A percentile compares a stretch with the other conserved stretches of the same genome.
Evolutionary conservation across 306 rosid species (phyloP).

Genomic region (Clitoria ternatea): DNA sequence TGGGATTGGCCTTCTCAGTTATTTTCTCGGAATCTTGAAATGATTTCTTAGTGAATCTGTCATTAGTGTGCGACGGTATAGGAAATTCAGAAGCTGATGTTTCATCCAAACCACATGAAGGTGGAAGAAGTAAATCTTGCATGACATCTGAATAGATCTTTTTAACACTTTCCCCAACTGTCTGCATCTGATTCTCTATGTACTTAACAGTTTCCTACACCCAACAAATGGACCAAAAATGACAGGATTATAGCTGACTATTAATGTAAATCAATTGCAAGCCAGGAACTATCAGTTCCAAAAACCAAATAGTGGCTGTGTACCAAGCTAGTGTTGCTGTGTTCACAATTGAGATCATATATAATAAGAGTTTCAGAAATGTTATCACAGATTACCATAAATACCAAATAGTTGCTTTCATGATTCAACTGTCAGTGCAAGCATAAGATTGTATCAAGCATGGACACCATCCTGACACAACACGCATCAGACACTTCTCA

Average conservation of each 20-base stretch:
- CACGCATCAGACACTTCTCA: no score
- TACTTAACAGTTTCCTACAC: constrained; percentile 67
- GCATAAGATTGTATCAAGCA: no score
- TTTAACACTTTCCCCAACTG: constrained; percentile 70
- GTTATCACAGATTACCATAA: not conserved
- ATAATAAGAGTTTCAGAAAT: not conserved
- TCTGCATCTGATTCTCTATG: constrained; percentile 76
- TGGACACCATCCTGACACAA: no score
- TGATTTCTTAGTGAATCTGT: constrained; percentile 29
- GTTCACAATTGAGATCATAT: not conserved
- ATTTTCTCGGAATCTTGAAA: constrained; percentile 27
- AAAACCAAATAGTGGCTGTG: not conserved
- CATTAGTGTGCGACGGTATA: constrained; percentile 28
- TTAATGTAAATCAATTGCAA: not conserved
- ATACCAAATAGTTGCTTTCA: not conserved
- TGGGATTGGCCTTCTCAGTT: constrained; percentile 17
- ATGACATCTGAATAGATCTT: constrained; percentile 64
- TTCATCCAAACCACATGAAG: constrained; percentile 38
- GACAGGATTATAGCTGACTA: not conserved
- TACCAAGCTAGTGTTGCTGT: constrained; percentile 2
- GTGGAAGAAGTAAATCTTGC: constrained; percentile 61
- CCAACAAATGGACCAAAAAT: constrained; percentile 6
- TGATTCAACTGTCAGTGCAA: not conserved
- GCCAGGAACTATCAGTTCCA: not conserved
- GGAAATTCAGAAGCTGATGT: constrained; percentile 28